phyloP scores from a whole-genome alignment of 306 rosid genomes.

The Erythrophleum fordii region DNA sequence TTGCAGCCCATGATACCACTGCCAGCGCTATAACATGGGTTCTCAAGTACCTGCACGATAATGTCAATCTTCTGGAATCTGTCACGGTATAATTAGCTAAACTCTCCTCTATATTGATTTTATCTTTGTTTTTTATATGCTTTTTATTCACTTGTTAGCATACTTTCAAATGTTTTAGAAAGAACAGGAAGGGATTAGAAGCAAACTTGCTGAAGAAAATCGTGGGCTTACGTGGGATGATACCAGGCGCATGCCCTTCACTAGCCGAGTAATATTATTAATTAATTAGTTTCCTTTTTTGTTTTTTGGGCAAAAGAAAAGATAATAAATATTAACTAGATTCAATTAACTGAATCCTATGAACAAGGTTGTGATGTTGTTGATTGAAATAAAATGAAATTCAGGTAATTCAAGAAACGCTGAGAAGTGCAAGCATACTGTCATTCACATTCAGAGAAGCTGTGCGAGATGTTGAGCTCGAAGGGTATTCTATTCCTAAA shows the following conservation, averaged over 20 bases:
- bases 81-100: constrained; percentile 48
- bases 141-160: not conserved
- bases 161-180: constrained; percentile 46
- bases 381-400: not conserved
- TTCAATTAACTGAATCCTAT: not conserved
- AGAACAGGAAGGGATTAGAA: constrained; percentile 74
- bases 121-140: not conserved
- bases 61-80: constrained; percentile 57
- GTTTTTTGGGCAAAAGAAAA: no score
- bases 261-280: constrained; percentile 52
- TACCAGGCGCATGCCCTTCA: constrained; percentile 73
- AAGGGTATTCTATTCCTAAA: constrained; percentile 87
- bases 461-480: constrained; percentile 71
- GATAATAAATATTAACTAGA: no score
- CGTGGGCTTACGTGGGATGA: constrained; percentile 86
- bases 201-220: constrained; percentile 41
- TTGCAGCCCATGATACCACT: constrained; percentile 96
- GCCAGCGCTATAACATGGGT: constrained; percentile 88
- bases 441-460: constrained; percentile 98
- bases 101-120: not conserved
- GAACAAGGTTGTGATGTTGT: not conserved
- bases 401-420: constrained; percentile 87
- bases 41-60: constrained; percentile 78
- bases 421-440: constrained; percentile 82
- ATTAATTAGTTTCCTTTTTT: not conserved